Base-by-base conservation (phyloP, 164 flowering plant species). In the Euptelea pleiosperma region DNA sequence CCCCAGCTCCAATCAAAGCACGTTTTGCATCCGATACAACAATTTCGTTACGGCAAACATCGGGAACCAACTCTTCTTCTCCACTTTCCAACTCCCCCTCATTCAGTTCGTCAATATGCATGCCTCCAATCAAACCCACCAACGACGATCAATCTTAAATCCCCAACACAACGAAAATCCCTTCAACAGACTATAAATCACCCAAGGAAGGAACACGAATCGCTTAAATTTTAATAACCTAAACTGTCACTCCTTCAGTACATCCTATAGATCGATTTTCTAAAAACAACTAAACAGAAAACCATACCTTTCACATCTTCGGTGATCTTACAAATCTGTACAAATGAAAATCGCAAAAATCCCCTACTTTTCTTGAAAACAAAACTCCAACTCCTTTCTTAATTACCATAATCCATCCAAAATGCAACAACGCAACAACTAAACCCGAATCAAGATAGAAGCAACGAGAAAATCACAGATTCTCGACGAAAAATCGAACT, bases 1-100 rank as follows among this genome's bases (percentile, higher is more conserved):
- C 96, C 4, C 96, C 98, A 0, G 74, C 89, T 54, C 93, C 90
- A 53, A 88, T 64, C 71, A 91, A 65, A 34, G 67, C 81, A 72
- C 81, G 78, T 46, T 86, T 91, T 2, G 81, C 73, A 52, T 72
- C 79, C 19, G 64, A 62, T 6, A 56, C 60, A 16, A 56, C 70
- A 43, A 77, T 52, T 33, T 44, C 51, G 0, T 62, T 30, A 22
- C 30, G 55, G 4, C 18, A 50, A 53, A 30, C 66, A 42, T 61
- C 69, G 6, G 14, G 11, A 44, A 47, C 19, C 39, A 45, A 55
- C 54, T 58, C 63, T 29, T 55, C 70, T 15, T 64, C 75, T 37
- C 47, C 70, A 24, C 34, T 31, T 8, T 52, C 77, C 70, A 39
- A 59, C 56, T 68, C 78, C 44, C 69, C 71, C 36, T 24, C 75